These are phyloP conservation scores for Aspergillus novofumigatus DNA, from an alignment of 2,329 filamentous ascomycete genomes.

Conservation along the genomic window DNA sequence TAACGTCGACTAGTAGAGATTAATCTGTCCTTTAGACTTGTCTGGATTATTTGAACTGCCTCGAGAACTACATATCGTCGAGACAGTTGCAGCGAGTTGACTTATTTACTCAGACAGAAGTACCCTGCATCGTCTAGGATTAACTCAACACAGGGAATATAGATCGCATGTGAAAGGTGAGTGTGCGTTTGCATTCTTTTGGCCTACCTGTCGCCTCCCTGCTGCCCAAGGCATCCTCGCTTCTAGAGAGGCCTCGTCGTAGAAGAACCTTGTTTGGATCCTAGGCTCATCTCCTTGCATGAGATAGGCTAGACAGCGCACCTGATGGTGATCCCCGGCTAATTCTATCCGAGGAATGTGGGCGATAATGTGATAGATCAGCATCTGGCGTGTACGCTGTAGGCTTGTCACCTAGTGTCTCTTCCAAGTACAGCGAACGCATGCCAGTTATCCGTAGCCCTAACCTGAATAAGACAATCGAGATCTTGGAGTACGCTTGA, in stretches of 20 bases:
- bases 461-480: background rate
- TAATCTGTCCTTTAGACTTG: background rate
- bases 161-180: background rate
- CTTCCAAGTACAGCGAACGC: background rate
- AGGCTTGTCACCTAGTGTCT: background rate
- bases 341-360: background rate
- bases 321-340: background rate
- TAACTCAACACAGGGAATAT: background rate
- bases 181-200: background rate
- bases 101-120: no score
- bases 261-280: background rate
- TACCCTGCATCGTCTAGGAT: no score
- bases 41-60: background rate
- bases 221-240: background rate
- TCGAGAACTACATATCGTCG: background rate
- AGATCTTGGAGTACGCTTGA: background rate
- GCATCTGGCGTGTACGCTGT: background rate
- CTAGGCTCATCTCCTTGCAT: background rate
- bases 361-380: background rate
- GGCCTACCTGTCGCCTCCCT: background rate
- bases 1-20: background rate
- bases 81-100: no score
- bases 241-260: background rate
- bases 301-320: background rate
- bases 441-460: background rate